phyloP scores from a whole-genome alignment of 2,329 filamentous ascomycete species.

The Fusarium stilboides region DNA sequence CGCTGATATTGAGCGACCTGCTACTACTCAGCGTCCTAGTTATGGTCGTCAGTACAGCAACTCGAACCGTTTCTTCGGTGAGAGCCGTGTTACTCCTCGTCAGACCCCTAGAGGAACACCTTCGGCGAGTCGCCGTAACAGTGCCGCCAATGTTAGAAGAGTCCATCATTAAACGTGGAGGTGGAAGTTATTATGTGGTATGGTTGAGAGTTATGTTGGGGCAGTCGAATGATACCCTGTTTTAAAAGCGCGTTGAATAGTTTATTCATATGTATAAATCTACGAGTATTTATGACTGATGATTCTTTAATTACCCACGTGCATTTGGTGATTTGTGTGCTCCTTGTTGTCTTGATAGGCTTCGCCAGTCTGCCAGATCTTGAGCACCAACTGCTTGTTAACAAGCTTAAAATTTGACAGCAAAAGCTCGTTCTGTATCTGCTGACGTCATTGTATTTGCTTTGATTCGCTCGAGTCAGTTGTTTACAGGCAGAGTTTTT shows the following conservation, averaged over 20 bases:
- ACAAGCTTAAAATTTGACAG: too few species aligned
- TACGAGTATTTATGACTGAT: constrained; percentile 4
- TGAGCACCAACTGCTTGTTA: too few species aligned
- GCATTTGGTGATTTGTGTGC: too few species aligned
- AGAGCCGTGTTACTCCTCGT: constrained; percentile 58
- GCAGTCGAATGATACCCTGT: constrained; percentile 21
- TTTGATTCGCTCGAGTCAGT: too few species aligned
- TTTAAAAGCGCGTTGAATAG: neutral
- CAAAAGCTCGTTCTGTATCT: too few species aligned
- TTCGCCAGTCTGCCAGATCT: too few species aligned
- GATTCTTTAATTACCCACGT: neutral
- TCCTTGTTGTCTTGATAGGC: too few species aligned
- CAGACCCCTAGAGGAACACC: constrained; percentile 57
- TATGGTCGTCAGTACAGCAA: constrained; percentile 56
- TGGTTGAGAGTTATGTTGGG: neutral
- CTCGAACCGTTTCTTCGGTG: constrained; percentile 59
- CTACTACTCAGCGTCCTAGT: constrained; percentile 31
- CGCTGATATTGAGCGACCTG: constrained; percentile 28
- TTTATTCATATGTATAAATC: neutral
- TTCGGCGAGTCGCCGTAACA: constrained; percentile 52
- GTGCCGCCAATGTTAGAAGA: constrained; percentile 5
- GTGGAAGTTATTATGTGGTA: neutral
- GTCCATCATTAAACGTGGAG: constrained; percentile 3
- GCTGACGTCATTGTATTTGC: too few species aligned
- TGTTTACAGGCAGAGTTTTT: too few species aligned